phyloP scores from a whole-genome alignment of 192 early-diverging fungal species.

The Coemansia sp. region DNA sequence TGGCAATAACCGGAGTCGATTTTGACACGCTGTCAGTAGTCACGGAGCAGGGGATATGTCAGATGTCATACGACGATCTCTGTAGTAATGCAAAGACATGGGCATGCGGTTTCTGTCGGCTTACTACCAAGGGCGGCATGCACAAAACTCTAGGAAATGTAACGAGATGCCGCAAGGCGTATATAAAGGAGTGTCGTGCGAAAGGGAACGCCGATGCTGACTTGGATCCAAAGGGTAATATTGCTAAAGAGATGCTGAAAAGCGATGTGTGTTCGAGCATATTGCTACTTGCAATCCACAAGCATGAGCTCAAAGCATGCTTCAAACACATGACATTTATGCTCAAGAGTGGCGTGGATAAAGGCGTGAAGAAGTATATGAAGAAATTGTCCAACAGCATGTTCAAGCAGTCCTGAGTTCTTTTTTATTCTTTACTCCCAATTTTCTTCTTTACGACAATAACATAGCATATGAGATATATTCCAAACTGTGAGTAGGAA shows the following conservation, averaged over 20 bases:
- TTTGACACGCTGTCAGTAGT: not conserved
- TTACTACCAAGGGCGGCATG: not conserved
- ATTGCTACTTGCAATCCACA: not conserved
- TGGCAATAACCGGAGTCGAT: not conserved
- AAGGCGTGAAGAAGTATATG: not conserved
- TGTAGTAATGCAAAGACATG: not conserved
- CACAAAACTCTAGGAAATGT: not conserved
- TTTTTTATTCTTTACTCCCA: too few species aligned
- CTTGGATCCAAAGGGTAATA: not conserved
- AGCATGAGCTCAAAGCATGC: not conserved
- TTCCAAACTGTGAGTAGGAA: not conserved
- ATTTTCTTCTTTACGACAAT: not conserved
- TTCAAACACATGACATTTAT: not conserved
- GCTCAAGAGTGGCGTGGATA: not conserved
- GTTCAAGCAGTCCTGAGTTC: too few species aligned
- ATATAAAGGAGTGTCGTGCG: not conserved
- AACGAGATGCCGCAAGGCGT: not conserved
- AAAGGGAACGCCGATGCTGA: not conserved
- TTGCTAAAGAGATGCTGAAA: not conserved
- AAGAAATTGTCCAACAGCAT: not conserved
- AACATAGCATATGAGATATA: not conserved
- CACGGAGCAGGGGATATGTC: not conserved
- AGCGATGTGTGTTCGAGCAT: not conserved
- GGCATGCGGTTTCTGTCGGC: not conserved
- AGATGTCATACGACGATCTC: not conserved